phyloP scores from a whole-genome alignment of 2,329 filamentous ascomycete species.

The Aspergillus awamori region DNA sequence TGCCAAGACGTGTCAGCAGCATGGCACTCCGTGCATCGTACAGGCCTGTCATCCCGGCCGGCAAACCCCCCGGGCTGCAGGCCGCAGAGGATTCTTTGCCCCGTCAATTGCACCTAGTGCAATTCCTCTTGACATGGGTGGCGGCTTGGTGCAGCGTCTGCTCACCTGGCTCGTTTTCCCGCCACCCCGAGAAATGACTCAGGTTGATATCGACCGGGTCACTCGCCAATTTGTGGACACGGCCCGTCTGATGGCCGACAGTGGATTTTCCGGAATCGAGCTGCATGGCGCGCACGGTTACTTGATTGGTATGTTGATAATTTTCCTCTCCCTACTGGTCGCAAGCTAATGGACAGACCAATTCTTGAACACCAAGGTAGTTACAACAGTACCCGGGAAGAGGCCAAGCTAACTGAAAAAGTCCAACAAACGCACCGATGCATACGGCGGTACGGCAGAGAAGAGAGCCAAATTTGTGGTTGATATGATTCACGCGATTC shows the following conservation, averaged over 20 bases:
- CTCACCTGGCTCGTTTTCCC: constrained; percentile 41
- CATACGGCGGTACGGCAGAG: constrained; percentile 51
- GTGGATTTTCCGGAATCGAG: constrained; percentile 58
- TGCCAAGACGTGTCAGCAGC: constrained; percentile 36
- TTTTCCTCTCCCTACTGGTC: no score
- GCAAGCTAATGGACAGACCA: constrained; percentile 31
- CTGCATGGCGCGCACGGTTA: constrained; percentile 58
- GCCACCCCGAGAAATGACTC: constrained; percentile 60
- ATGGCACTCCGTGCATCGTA: constrained; percentile 47
- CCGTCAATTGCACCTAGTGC: constrained; percentile 42
- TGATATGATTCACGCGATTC: constrained; percentile 48
- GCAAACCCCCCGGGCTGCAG: constrained; percentile 47
- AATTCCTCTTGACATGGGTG: constrained; percentile 45
- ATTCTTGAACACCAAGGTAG: constrained; percentile 43
- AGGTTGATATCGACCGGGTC: constrained; percentile 57
- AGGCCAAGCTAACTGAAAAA: constrained; percentile 17
- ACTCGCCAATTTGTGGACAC: constrained; percentile 57
- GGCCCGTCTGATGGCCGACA: constrained; percentile 54
- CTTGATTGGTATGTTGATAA: constrained; percentile 45
- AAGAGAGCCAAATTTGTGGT: constrained; percentile 52
- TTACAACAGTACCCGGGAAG: neutral
- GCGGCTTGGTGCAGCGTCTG: constrained; percentile 40
- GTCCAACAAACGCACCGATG: constrained; percentile 53
- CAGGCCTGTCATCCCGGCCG: constrained; percentile 51
- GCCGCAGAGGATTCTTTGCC: constrained; percentile 38